phyloP scores from a whole-genome alignment of 805 yeast genomes.

The Starmerella cellae region DNA sequence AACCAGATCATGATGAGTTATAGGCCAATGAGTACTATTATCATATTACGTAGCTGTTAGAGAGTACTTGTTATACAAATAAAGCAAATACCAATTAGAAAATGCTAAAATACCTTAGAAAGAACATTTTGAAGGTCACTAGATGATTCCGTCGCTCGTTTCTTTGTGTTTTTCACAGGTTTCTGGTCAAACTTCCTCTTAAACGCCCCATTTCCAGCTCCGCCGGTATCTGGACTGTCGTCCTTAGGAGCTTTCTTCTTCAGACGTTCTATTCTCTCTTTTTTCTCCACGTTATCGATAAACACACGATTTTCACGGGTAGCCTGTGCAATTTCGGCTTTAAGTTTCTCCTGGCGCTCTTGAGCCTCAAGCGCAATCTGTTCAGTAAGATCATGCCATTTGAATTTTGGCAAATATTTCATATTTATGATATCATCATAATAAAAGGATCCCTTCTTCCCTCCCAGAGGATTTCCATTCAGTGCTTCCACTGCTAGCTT shows the following conservation, averaged over 20 bases:
- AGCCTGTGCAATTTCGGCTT: slow-evolving; percentile 81
- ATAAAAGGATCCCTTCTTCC: slow-evolving; percentile 78
- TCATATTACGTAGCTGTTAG: too few species aligned
- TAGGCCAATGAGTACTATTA: too few species aligned
- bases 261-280: slow-evolving; percentile 50
- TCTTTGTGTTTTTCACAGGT: slow-evolving; percentile 21
- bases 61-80: neutral
- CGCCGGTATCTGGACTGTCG: slow-evolving; percentile 17
- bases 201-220: slow-evolving; percentile 21
- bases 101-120: slow-evolving; percentile 19
- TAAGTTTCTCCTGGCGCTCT: slow-evolving; percentile 71
- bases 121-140: slow-evolving; percentile 18
- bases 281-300: slow-evolving; percentile 69
- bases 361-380: slow-evolving; percentile 87
- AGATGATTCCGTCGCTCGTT: neutral
- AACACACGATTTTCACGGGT: slow-evolving; percentile 57
- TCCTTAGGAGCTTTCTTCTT: slow-evolving; percentile 14
- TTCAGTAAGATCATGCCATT: slow-evolving; percentile 89
- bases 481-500: slow-evolving; percentile 74
- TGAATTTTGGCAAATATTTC: slow-evolving; percentile 79
- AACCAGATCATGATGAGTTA: neutral
- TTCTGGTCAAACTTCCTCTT: slow-evolving; percentile 60
- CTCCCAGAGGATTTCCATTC: slow-evolving; percentile 83
- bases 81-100: neutral
- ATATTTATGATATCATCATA: slow-evolving; percentile 89